phyloP scores from a whole-genome alignment of 495 filamentous ascomycete genomes.

The Parmelia sp. region DNA sequence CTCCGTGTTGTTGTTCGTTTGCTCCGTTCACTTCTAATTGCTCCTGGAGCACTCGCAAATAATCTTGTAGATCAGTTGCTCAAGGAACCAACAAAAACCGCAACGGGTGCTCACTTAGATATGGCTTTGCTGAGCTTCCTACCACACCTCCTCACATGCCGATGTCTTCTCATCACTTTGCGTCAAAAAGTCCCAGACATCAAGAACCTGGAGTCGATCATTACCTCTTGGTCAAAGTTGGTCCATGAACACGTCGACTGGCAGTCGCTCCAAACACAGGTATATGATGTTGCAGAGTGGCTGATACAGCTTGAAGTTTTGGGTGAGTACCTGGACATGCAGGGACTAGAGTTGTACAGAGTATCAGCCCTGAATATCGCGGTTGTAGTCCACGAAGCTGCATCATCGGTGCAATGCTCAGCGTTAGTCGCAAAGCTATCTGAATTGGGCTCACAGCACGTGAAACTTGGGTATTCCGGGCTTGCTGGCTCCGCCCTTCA shows the following conservation, averaged over 20 bases:
- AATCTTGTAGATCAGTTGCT: constrained; percentile 22
- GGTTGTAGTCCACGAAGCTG: constrained; percentile 49
- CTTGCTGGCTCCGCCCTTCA: constrained; percentile 62
- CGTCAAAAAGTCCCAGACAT: constrained; percentile 43
- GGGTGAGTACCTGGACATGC: constrained; percentile 73
- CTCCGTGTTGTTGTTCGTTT: constrained; percentile 40
- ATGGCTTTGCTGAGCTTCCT: constrained; percentile 45
- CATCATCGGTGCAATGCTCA: constrained; percentile 39
- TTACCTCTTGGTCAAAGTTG: constrained; percentile 49
- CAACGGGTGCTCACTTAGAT: constrained; percentile 45
- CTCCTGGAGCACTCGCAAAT: constrained; percentile 3
- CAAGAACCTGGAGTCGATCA: constrained; percentile 41
- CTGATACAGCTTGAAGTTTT: constrained; percentile 58
- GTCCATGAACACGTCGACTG: constrained; percentile 42
- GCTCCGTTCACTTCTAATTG: constrained; percentile 33
- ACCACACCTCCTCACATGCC: constrained; percentile 53
- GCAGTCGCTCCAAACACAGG: constrained; percentile 43
- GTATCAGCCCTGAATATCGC: constrained; percentile 44
- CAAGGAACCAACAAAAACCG: constrained; percentile 32
- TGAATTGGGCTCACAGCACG: constrained; percentile 62
- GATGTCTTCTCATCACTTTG: constrained; percentile 49
- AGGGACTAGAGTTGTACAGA: constrained; percentile 48
- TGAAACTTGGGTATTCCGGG: constrained; percentile 67
- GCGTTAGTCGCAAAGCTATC: constrained; percentile 54
- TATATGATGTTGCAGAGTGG: constrained; percentile 58